Percentiles rank a stretch among this genome's conserved stretches.
These are phyloP conservation scores for Nitzschia inconspicua DNA, from an alignment of 108 stramenopile species.

Conservation along the genomic window DNA sequence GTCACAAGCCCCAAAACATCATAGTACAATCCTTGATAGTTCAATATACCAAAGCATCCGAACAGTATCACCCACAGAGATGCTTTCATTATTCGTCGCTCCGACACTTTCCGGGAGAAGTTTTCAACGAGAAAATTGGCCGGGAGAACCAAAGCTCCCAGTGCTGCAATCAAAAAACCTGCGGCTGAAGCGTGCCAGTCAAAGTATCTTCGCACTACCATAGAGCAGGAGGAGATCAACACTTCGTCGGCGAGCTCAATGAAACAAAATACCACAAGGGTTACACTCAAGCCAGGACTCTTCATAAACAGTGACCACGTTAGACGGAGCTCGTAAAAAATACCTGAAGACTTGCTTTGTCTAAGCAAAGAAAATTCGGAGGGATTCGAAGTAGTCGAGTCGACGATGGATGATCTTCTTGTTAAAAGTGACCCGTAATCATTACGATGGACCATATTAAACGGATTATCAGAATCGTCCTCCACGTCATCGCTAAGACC, in stretches of 20 bases:
- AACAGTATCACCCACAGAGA: constrained; percentile 39
- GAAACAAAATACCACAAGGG: constrained; percentile 60
- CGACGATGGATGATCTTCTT: not conserved
- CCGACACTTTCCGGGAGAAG: constrained; percentile 43
- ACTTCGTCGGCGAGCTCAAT: constrained; percentile 63
- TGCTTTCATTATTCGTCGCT: constrained; percentile 50
- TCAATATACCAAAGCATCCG: constrained; percentile 47
- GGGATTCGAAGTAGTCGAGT: not conserved
- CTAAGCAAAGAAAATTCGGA: not conserved
- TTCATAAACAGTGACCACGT: constrained; percentile 30
- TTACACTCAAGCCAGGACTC: constrained; percentile 56
- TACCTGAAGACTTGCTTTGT: not conserved
- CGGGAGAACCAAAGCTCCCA: constrained; percentile 63
- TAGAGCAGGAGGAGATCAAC: constrained; percentile 66
- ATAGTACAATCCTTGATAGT: constrained; percentile 30
- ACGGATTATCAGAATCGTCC: not conserved
- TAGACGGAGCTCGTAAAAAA: constrained; percentile 11
- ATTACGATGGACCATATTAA: not conserved
- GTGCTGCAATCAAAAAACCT: constrained; percentile 55
- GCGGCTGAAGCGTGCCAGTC: constrained; percentile 51
- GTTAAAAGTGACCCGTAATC: not conserved
- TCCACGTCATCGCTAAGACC: not conserved
- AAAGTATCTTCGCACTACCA: constrained; percentile 65
- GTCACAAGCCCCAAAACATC: constrained; percentile 11
- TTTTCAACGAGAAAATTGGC: constrained; percentile 71